Evolutionary conservation across 805 yeast genomes (phyloP).

Genomic region (Wickerhamomyces subpelliculosus): DNA sequence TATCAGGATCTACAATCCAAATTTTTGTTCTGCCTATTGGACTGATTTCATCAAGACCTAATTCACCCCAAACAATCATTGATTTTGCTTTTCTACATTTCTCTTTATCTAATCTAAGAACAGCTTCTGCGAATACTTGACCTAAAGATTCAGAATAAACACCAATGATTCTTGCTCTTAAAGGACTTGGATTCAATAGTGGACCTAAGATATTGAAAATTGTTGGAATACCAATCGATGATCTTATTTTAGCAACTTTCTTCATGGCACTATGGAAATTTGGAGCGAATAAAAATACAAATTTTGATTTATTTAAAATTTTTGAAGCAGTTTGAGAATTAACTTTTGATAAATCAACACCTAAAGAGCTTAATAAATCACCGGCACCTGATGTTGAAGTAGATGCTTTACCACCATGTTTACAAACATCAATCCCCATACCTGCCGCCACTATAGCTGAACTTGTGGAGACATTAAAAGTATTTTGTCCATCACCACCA

Average conservation of each 20-base stretch:
- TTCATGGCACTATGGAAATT: slow-evolving; percentile 92
- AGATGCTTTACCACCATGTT: slow-evolving; percentile 97
- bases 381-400: slow-evolving; percentile 93
- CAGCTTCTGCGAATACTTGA: slow-evolving; percentile 76
- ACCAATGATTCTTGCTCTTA: slow-evolving; percentile 77
- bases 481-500: slow-evolving; percentile 97
- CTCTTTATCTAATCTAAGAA: slow-evolving; percentile 49
- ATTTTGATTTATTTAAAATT: slow-evolving; percentile 38
- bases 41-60: slow-evolving; percentile 90
- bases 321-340: slow-evolving; percentile 53
- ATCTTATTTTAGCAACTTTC: slow-evolving; percentile 70
- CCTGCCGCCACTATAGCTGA: slow-evolving; percentile 95
- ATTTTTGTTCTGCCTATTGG: slow-evolving; percentile 77
- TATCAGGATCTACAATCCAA: slow-evolving; percentile 57
- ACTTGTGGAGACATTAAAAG: slow-evolving; percentile 94
- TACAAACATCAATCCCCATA: slow-evolving; percentile 70
- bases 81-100: slow-evolving; percentile 42
- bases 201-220: slow-evolving; percentile 95
- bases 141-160: slow-evolving; percentile 81
- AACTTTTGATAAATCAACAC: slow-evolving; percentile 72
- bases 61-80: slow-evolving; percentile 88
- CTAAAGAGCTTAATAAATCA: slow-evolving; percentile 74
- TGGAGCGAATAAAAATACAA: slow-evolving; percentile 86
- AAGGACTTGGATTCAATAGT: slow-evolving; percentile 81
- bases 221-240: slow-evolving; percentile 80